Percentiles rank a stretch among this genome's conserved stretches.
phyloP scores from a whole-genome alignment of 1,284 basidiomycete genomes.

The Heterobasidion occidentale region DNA sequence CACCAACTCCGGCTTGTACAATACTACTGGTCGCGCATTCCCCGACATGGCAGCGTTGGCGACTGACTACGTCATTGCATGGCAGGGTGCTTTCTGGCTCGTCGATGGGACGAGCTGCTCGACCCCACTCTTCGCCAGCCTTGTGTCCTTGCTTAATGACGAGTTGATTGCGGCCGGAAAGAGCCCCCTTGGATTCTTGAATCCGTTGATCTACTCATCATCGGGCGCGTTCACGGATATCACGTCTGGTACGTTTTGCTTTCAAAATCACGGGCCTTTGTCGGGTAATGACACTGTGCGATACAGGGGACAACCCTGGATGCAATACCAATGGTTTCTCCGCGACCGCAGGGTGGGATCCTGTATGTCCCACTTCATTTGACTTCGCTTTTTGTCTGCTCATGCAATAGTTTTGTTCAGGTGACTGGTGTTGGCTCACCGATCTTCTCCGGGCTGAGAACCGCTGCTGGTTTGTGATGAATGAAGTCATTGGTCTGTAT shows the following conservation, averaged over 20 bases:
- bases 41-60: constrained; percentile 52
- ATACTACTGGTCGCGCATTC: constrained; percentile 19
- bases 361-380: constrained; percentile 11
- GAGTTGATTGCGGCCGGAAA: constrained; percentile 41
- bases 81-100: constrained; percentile 33
- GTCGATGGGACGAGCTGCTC: constrained; percentile 54
- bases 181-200: constrained; percentile 48
- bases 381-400: background rate
- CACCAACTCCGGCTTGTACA: constrained; percentile 18
- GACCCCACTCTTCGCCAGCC: constrained; percentile 50
- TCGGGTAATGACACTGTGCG: background rate
- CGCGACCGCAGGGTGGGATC: constrained; percentile 26
- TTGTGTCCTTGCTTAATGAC: constrained; percentile 53
- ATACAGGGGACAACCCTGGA: constrained; percentile 8
- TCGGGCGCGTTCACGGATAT: constrained; percentile 51
- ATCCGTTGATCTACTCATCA: constrained; percentile 47
- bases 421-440: constrained; percentile 28
- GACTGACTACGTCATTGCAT: constrained; percentile 47
- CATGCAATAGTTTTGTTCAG: constrained; percentile 4
- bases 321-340: constrained; percentile 27
- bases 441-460: constrained; percentile 22
- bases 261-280: background rate
- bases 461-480: background rate
- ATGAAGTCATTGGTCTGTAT: too few species aligned
- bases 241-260: constrained; percentile 13